A percentile compares a stretch with the other conserved stretches of the same genome.
phyloP scores from a whole-genome alignment of 2,329 filamentous ascomycete genomes.

The Hymenoscyphus occultus region DNA sequence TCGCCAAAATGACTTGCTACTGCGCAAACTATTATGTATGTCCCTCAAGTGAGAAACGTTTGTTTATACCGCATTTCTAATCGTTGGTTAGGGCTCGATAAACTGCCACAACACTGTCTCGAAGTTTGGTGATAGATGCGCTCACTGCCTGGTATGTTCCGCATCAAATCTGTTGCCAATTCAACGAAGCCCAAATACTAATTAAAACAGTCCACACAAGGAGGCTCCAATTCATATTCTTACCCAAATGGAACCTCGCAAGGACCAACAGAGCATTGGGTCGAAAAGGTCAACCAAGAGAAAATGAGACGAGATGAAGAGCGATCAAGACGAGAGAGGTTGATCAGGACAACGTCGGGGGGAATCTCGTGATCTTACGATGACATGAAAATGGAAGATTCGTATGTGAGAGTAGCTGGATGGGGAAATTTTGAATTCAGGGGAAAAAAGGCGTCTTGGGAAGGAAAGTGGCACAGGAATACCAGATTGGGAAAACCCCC shows the following conservation, averaged over 20 bases:
- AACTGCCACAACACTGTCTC: slow-evolving; percentile 40
- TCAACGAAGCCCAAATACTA: not conserved
- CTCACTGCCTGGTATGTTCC: slow-evolving; percentile 33
- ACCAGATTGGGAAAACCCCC: not conserved
- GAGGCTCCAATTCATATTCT: slow-evolving; percentile 11
- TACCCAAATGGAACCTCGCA: slow-evolving; percentile 19
- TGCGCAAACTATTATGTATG: slow-evolving; percentile 42
- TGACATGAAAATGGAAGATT: not conserved
- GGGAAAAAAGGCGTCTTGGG: not conserved
- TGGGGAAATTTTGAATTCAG: not conserved
- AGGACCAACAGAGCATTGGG: slow-evolving; percentile 23
- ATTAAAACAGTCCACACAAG: slow-evolving; percentile 18
- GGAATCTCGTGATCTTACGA: slow-evolving; percentile 12
- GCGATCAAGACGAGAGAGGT: slow-evolving; percentile 19
- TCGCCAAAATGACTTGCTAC: slow-evolving; percentile 36
- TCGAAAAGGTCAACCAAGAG: slow-evolving; percentile 24
- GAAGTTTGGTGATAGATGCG: slow-evolving; percentile 40
- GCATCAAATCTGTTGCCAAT: not conserved
- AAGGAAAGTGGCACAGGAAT: not conserved
- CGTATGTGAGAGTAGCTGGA: not conserved
- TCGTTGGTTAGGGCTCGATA: slow-evolving; percentile 34
- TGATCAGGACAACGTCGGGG: slow-evolving; percentile 21
- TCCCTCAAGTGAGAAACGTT: not conserved
- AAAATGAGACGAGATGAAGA: slow-evolving; percentile 25
- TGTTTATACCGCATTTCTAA: slow-evolving; percentile 14